These are phyloP conservation scores for Magnusiomyces tetraspermus DNA, from an alignment of 1,139 yeast species.

Conservation along the genomic window DNA sequence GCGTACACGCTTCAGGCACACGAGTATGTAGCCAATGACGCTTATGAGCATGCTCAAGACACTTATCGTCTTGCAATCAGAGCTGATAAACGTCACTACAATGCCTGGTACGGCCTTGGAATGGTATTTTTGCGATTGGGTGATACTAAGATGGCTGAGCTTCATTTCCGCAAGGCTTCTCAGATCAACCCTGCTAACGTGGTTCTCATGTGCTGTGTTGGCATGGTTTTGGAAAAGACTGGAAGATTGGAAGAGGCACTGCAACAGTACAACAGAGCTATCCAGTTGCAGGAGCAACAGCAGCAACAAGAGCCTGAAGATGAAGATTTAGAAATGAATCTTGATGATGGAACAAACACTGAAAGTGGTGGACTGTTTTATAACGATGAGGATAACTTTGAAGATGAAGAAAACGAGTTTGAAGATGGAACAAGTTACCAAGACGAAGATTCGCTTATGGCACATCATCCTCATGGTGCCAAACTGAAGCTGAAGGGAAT, in stretches of 20 bases:
- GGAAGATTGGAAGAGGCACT: conserved; percentile 65
- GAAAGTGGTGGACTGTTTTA: neutral
- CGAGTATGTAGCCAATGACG: conserved; percentile 80
- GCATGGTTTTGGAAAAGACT: conserved; percentile 80
- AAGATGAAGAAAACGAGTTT: conserved; percentile 1
- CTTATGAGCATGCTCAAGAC: conserved; percentile 80
- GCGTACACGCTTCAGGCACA: conserved; percentile 93
- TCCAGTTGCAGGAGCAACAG: neutral
- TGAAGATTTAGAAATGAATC: neutral
- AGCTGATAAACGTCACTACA: conserved; percentile 76
- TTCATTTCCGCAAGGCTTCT: conserved; percentile 79
- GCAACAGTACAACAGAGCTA: conserved; percentile 72
- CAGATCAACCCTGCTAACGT: conserved; percentile 85
- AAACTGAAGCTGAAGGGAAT: neutral
- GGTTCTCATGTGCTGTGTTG: conserved; percentile 84
- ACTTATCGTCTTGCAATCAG: conserved; percentile 72
- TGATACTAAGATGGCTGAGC: conserved; percentile 72
- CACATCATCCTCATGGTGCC: neutral
- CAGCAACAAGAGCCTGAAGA: neutral
- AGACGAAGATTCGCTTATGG: neutral
- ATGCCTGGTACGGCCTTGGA: conserved; percentile 93
- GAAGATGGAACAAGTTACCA: conserved; percentile 1
- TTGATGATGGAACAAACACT: neutral
- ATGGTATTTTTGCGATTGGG: conserved; percentile 88
- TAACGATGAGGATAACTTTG: neutral